Base-by-base conservation (phyloP, 352 stramenopile species). In the Aphanomyces astaci region DNA sequence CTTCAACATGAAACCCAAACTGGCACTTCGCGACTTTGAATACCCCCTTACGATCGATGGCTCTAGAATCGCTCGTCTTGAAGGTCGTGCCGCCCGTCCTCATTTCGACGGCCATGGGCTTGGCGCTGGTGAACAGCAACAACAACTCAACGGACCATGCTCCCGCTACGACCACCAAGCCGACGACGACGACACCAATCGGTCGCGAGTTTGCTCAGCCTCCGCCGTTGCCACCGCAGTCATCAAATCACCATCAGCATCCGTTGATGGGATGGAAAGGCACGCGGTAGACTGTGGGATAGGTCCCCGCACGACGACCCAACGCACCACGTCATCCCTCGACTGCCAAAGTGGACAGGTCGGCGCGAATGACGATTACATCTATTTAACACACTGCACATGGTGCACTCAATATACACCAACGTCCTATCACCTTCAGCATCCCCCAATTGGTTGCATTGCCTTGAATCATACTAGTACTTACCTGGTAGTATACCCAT, bases 11-110 rank as follows among this genome's bases (percentile, higher is more conserved):
- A 59, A 3, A 24, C 30, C 52, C 19, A 59, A 59, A 59, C 24
- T 46, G 1, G 24, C 15, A 28, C 24, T 1, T 0, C 24, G 17
- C 30, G 19, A 49, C 30, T 46, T 59, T n/a, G n/a, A n/a, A n/a
- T n/a, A n/a, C n/a, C n/a, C n/a, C n/a, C n/a, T n/a, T n/a, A n/a
- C n/a, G n/a, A n/a, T n/a, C 28, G 2, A 68, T 68, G 62, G 62
- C 39, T 24, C 25, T 59, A 19, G 39, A 60, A 27, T n/a, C 24
- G 2, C 40, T 59, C 51, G 62, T 59, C 4, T 17, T 45, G 13
- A 45, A 48, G 19, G 43, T 68, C 30, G 32, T 68, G 28, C 62
- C 62, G 19, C 43, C 46, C 19, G 51, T 59, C 17, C 62, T 68
- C 5, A n/a, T 53, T 15, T 59, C 62, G 17, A 59, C 62, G 0